phyloP scores from a whole-genome alignment of 495 filamentous ascomycete genomes.

The Xylaria nigripes region DNA sequence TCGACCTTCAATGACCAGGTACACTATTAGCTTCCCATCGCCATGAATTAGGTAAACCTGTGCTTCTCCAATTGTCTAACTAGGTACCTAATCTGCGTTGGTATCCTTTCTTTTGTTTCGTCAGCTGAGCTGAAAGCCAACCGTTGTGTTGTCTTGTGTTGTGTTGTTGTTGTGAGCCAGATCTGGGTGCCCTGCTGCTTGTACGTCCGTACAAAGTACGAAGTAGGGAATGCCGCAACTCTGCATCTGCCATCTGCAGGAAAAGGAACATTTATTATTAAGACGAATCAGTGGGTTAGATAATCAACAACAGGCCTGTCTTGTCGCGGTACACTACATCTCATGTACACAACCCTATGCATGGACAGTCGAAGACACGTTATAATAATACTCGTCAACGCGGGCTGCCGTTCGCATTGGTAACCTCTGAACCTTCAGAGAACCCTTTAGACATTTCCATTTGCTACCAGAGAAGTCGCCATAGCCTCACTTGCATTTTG shows the following conservation, averaged over 20 bases:
- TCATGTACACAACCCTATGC: neutral
- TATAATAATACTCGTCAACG: neutral
- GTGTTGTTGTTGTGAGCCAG: too few relatives aligned
- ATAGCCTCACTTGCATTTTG: constrained; percentile 1
- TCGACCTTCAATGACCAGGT: too few relatives aligned
- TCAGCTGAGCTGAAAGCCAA: too few relatives aligned
- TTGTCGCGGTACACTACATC: neutral
- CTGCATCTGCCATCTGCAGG: constrained; percentile 11
- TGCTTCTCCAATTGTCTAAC: too few relatives aligned
- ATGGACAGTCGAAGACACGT: neutral
- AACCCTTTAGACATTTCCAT: neutral
- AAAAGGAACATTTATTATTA: constrained; percentile 1
- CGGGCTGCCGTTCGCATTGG: constrained; percentile 2
- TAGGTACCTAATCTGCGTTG: too few relatives aligned
- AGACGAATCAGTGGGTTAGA: constrained; percentile 6
- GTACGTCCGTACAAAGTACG: too few relatives aligned
- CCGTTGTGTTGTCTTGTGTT: too few relatives aligned
- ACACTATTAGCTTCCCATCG: too few relatives aligned
- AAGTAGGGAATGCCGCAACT: neutral
- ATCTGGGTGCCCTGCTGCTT: too few relatives aligned
- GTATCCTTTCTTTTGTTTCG: too few relatives aligned
- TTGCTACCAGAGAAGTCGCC: neutral
- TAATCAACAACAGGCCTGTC: too few relatives aligned
- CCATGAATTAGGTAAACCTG: too few relatives aligned
- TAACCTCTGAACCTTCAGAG: neutral